A percentile compares a stretch with the other conserved stretches of the same genome.
phyloP scores from a whole-genome alignment of 2,329 filamentous ascomycete species.

The Phoma sp. region DNA sequence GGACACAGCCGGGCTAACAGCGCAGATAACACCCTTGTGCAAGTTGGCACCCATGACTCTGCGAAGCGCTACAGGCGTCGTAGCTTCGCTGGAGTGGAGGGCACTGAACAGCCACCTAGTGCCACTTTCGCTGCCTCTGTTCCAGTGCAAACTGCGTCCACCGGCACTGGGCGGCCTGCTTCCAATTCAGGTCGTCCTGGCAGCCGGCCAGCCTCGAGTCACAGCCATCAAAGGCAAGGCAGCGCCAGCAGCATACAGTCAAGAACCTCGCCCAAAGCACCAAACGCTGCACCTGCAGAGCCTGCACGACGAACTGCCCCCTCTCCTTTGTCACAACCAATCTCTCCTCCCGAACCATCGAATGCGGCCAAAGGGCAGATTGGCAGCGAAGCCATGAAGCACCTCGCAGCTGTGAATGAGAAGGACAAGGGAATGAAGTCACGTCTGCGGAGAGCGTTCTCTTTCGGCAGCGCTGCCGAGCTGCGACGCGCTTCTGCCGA shows the following conservation, averaged over 20 bases:
- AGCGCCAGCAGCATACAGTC: slow-evolving; percentile 50
- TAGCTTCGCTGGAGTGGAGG: slow-evolving; percentile 74
- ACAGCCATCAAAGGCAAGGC: slow-evolving; percentile 45
- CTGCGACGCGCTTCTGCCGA: slow-evolving; percentile 76
- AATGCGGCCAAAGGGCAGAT: slow-evolving; percentile 22
- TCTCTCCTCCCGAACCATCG: slow-evolving; percentile 46
- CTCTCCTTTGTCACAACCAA: slow-evolving; percentile 56
- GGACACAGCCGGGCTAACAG: slow-evolving; percentile 65
- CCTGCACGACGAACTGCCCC: slow-evolving; percentile 52
- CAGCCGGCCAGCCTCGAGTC: slow-evolving; percentile 42
- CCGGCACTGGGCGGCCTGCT: slow-evolving; percentile 30
- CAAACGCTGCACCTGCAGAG: slow-evolving; percentile 43
- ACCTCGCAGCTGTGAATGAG: slow-evolving; percentile 85
- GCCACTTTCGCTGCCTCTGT: slow-evolving; percentile 21
- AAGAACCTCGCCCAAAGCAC: slow-evolving; percentile 34
- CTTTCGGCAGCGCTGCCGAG: slow-evolving; percentile 94
- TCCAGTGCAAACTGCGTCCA: slow-evolving; percentile 20
- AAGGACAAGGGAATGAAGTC: slow-evolving; percentile 88
- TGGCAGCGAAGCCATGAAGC: slow-evolving; percentile 77
- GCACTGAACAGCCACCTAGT: slow-evolving; percentile 30
- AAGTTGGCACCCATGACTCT: slow-evolving; percentile 65
- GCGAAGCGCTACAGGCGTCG: slow-evolving; percentile 80
- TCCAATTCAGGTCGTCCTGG: slow-evolving; percentile 40
- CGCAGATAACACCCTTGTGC: slow-evolving; percentile 73
- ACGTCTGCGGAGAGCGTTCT: slow-evolving; percentile 87